phyloP scores from a whole-genome alignment of 345 rosid genomes.

The Salix suchowensis region DNA sequence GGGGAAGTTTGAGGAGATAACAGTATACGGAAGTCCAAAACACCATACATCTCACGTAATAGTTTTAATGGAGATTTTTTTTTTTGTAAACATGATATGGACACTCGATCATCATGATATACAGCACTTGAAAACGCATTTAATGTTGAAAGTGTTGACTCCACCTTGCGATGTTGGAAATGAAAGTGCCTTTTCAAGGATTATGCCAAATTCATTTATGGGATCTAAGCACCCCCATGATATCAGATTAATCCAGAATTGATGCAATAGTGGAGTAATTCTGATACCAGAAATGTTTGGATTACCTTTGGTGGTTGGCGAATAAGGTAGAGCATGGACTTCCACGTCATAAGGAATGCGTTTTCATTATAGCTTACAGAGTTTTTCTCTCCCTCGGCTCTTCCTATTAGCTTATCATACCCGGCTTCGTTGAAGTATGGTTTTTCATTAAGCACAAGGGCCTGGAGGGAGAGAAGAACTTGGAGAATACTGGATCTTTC shows the following conservation, averaged over 20 bases:
- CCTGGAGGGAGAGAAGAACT: conserved; percentile 91
- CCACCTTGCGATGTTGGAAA: not conserved
- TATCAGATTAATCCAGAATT: not conserved
- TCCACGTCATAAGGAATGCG: conserved; percentile 76
- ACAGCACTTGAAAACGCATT: not conserved
- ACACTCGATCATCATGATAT: not conserved
- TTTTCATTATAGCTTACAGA: conserved; percentile 82
- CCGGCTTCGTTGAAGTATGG: conserved; percentile 99
- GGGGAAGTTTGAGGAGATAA: not conserved
- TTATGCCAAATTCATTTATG: not conserved
- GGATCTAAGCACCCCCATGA: not conserved
- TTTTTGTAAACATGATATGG: not conserved
- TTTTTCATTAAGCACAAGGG: conserved; percentile 93
- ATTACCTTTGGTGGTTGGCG: conserved; percentile 77
- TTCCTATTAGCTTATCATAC: conserved; percentile 74
- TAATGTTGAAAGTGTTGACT: no score
- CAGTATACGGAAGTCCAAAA: not conserved
- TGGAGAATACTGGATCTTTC: conserved; percentile 75
- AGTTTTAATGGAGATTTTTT: not conserved
- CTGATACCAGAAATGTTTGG: not conserved
- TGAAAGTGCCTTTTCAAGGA: not conserved
- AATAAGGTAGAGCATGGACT: conserved; percentile 69
- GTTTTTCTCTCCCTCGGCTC: conserved; percentile 87
- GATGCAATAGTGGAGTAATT: not conserved
- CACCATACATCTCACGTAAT: not conserved